These are phyloP conservation scores for Cercophora sp. DNA, from an alignment of 495 filamentous ascomycete genomes.

Conservation along the genomic window DNA sequence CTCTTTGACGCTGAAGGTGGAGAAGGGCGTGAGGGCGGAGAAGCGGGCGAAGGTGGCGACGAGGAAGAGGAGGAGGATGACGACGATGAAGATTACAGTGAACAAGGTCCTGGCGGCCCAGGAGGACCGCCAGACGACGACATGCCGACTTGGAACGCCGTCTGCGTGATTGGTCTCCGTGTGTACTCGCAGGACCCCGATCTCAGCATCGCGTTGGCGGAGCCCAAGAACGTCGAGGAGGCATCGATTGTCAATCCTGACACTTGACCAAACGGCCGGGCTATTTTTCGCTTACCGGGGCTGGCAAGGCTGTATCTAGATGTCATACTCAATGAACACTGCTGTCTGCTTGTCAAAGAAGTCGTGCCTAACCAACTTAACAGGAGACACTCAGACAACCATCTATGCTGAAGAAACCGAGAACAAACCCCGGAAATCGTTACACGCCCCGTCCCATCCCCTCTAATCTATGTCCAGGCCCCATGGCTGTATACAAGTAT, in stretches of 20 bases:
- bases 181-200: slow-evolving; percentile 42
- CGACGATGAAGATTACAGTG: neutral
- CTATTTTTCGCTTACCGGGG: too few relatives aligned
- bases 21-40: neutral
- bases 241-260: slow-evolving; percentile 11
- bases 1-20: neutral
- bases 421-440: too few relatives aligned
- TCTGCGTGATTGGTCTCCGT: slow-evolving; percentile 48
- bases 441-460: too few relatives aligned
- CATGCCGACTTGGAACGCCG: slow-evolving; percentile 46
- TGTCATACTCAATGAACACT: too few relatives aligned
- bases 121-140: slow-evolving; percentile 6
- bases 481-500: too few relatives aligned
- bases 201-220: slow-evolving; percentile 36
- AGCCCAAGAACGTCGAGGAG: slow-evolving; percentile 26
- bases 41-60: neutral
- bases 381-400: too few relatives aligned
- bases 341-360: too few relatives aligned
- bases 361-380: too few relatives aligned
- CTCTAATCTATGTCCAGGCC: too few relatives aligned
- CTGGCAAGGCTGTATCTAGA: too few relatives aligned
- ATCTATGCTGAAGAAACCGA: too few relatives aligned
- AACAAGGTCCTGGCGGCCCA: neutral
- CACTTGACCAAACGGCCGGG: too few relatives aligned
- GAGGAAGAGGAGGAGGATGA: neutral